Evolutionary conservation across 495 filamentous ascomycete species (phyloP).

Genomic region (Extremus antarcticus): DNA sequence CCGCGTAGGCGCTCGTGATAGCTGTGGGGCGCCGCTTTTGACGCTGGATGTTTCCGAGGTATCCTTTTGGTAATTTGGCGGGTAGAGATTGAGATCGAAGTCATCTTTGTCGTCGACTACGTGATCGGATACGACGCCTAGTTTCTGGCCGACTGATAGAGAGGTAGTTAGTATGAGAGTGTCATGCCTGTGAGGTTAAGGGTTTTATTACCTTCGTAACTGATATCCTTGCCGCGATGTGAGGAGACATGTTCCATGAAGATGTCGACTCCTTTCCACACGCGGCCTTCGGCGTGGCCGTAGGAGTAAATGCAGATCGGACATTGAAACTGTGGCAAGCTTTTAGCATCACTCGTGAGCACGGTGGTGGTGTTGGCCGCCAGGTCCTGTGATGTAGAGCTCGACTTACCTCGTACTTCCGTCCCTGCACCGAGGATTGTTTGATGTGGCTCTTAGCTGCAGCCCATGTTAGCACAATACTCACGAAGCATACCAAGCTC

Average conservation of each 20-base stretch:
- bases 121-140: slow-evolving; percentile 13
- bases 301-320: slow-evolving; percentile 15
- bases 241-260: slow-evolving; percentile 16
- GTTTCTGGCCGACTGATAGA: slow-evolving; percentile 6
- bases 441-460: slow-evolving; percentile 15
- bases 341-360: neutral
- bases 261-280: slow-evolving; percentile 11
- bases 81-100: slow-evolving; percentile 18
- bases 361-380: neutral
- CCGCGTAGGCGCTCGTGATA: slow-evolving; percentile 5
- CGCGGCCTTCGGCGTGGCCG: slow-evolving; percentile 13
- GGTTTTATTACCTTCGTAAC: neutral
- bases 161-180: neutral
- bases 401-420: slow-evolving; percentile 5
- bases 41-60: neutral
- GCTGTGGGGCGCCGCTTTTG: neutral
- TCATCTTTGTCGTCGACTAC: slow-evolving; percentile 14
- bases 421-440: slow-evolving; percentile 2
- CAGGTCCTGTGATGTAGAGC: too few species aligned
- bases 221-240: slow-evolving; percentile 9
- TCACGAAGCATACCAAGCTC: neutral
- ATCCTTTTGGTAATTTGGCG: neutral
- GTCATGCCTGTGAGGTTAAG: neutral
- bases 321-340: slow-evolving; percentile 10
- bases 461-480: neutral